These are phyloP conservation scores for Leptographium galeiforme DNA, from an alignment of 2,329 filamentous ascomycete species.

Conservation along the genomic window DNA sequence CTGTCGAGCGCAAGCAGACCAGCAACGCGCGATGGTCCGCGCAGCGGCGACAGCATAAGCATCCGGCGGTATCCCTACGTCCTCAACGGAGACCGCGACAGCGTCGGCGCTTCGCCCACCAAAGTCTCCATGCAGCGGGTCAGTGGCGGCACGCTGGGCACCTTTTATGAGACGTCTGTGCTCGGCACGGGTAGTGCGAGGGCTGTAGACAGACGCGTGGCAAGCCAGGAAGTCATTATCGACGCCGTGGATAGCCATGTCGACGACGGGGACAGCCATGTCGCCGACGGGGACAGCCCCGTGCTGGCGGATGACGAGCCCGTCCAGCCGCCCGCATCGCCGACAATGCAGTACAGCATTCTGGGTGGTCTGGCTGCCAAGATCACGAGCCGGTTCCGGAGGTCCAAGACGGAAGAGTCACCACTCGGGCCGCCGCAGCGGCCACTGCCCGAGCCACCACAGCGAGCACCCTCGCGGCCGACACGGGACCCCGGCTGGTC, in stretches of 20 bases:
- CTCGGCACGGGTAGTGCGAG: background rate
- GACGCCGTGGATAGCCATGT: background rate
- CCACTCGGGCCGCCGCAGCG: background rate
- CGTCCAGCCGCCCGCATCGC: background rate
- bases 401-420: background rate
- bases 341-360: background rate
- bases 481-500: background rate
- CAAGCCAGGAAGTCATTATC: constrained; percentile 9
- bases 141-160: background rate
- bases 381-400: background rate
- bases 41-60: background rate
- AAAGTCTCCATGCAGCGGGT: background rate
- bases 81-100: background rate
- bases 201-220: background rate
- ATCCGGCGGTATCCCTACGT: background rate
- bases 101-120: background rate
- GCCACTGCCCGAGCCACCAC: background rate
- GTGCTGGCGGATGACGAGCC: no score
- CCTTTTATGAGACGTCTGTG: background rate
- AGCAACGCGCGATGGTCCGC: background rate
- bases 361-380: background rate
- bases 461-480: background rate
- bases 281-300: no score
- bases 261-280: no score
- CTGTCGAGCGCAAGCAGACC: constrained; percentile 4